Evolutionary conservation across 1,139 yeast genomes (phyloP), one percentile per base, ranked within the genome.

Genomic region (Taphrina betulina): DNA sequence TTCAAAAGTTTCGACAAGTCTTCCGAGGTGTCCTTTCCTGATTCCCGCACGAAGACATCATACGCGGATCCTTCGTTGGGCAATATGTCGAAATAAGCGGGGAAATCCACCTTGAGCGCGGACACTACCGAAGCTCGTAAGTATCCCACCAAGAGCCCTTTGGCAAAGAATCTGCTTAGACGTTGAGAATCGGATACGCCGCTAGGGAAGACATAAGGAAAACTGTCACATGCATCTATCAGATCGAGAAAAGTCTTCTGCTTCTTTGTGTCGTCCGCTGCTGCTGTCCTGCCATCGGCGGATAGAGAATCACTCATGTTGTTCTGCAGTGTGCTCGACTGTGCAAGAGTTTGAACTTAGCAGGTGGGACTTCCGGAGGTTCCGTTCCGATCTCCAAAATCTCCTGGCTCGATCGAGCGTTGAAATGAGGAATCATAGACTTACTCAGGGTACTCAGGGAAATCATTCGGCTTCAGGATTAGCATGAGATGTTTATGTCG

Each of bases 211-310:
- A 29, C 17, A 5, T 23, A 23, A 22, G 48, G 48, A 19, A 43
- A 43, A 19, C 48, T 43, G 20, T 43, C 48, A 23, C 48, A 43
- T n/a, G 48, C 28, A n/a, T 43, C 48, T n/a, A 43, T 17, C 10
- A 43, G 48, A 20, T 43, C 48, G 17, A 43, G 38, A n/a, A 43
- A 43, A 5, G 48, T 17, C 38, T 28, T 29, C 29, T 31, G 29
- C 28, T 7, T 17, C 42, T 26, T 26, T n/a, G n/a, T n/a, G n/a
- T n/a, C n/a, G n/a, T n/a, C n/a, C n/a, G n/a, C n/a, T n/a, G n/a
- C n/a, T n/a, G n/a, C n/a, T n/a, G n/a, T n/a, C n/a, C n/a, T n/a
- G n/a, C n/a, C n/a, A n/a, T n/a, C n/a, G n/a, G n/a, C n/a, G n/a
- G n/a, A n/a, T n/a, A n/a, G n/a, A n/a, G n/a, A n/a, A n/a, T n/a